These are phyloP conservation scores for Neotropicomus parvogracilis DNA, from an alignment of 1,284 basidiomycete species.

Conservation along the genomic window DNA sequence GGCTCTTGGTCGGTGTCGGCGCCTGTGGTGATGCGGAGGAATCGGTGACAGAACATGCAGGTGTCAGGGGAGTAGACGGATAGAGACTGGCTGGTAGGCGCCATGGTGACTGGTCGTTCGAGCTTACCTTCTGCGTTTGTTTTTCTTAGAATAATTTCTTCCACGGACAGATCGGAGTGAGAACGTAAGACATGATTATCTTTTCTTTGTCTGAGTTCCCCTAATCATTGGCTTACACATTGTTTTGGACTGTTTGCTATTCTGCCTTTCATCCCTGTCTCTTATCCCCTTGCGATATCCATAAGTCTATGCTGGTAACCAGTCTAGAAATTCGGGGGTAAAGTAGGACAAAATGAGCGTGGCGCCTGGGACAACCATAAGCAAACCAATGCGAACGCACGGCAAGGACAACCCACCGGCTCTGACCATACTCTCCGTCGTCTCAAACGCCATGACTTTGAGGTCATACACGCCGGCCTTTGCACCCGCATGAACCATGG, in stretches of 20 bases:
- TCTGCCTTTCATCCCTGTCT: neutral
- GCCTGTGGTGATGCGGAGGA: constrained; percentile 13
- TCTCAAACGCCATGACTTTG: constrained; percentile 92
- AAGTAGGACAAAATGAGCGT: constrained; percentile 93
- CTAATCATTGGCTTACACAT: neutral
- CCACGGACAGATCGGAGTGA: no score
- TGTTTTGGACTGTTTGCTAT: neutral
- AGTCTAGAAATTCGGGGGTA: constrained; percentile 92
- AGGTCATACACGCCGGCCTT: constrained; percentile 91
- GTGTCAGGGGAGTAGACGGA: constrained; percentile 20
- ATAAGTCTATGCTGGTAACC: constrained; percentile 56
- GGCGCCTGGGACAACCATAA: constrained; percentile 52
- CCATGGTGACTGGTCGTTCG: constrained; percentile 2
- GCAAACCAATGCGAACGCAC: neutral
- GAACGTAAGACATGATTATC: constrained; percentile 5
- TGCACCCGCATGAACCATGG: constrained; percentile 95
- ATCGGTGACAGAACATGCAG: constrained; percentile 26
- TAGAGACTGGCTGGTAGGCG: constrained; percentile 2
- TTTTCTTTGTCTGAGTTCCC: neutral
- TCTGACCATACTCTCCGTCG: constrained; percentile 83
- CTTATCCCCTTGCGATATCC: neutral
- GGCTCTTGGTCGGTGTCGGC: constrained; percentile 5
- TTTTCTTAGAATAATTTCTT: no score
- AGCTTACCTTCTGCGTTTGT: no score
- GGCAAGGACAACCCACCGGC: constrained; percentile 62